These are phyloP conservation scores for Syncephalis plumigaleata DNA, from an alignment of 371 early-diverging fungal species.

Conservation along the genomic window DNA sequence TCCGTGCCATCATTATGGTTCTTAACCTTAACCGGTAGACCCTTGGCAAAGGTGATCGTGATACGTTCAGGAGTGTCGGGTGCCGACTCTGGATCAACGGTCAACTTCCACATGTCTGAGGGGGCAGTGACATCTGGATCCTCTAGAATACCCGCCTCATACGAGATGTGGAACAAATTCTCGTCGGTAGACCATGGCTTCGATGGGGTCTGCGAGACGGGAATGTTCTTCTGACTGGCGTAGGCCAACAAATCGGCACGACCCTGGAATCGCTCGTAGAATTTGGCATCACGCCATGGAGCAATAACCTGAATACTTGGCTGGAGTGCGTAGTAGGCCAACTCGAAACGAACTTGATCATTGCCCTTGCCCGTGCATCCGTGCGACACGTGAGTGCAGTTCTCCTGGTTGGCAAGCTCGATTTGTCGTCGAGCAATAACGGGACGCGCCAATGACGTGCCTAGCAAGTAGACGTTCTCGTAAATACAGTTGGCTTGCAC, in stretches of 20 bases:
- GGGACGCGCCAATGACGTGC: slow-evolving; percentile 94
- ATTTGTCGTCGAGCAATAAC: slow-evolving; percentile 84
- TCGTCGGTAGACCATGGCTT: slow-evolving; percentile 99
- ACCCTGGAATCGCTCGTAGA: slow-evolving; percentile 89
- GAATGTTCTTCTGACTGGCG: slow-evolving; percentile 80
- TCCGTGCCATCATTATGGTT: slow-evolving; percentile 57
- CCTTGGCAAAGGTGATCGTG: slow-evolving; percentile 70
- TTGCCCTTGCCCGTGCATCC: slow-evolving; percentile 98
- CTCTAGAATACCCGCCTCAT: slow-evolving; percentile 92
- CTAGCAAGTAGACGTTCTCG: slow-evolving; percentile 87
- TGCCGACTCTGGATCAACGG: slow-evolving; percentile 84
- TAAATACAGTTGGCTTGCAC: slow-evolving; percentile 91
- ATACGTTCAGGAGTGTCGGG: slow-evolving; percentile 91
- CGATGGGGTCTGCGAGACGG: slow-evolving; percentile 85
- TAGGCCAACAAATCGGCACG: slow-evolving; percentile 82
- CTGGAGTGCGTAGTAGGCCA: slow-evolving; percentile 90
- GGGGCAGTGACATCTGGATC: slow-evolving; percentile 90
- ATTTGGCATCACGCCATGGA: slow-evolving; percentile 84
- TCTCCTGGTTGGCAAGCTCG: slow-evolving; percentile 80
- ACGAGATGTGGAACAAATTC: slow-evolving; percentile 95
- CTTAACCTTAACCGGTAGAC: slow-evolving; percentile 74
- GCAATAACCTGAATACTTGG: slow-evolving; percentile 89
- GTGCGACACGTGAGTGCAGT: slow-evolving; percentile 86
- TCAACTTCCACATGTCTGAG: slow-evolving; percentile 95
- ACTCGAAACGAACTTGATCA: slow-evolving; percentile 97